phyloP scores from a whole-genome alignment of 371 early-diverging fungal genomes.

The Conidiobolus incongruus region DNA sequence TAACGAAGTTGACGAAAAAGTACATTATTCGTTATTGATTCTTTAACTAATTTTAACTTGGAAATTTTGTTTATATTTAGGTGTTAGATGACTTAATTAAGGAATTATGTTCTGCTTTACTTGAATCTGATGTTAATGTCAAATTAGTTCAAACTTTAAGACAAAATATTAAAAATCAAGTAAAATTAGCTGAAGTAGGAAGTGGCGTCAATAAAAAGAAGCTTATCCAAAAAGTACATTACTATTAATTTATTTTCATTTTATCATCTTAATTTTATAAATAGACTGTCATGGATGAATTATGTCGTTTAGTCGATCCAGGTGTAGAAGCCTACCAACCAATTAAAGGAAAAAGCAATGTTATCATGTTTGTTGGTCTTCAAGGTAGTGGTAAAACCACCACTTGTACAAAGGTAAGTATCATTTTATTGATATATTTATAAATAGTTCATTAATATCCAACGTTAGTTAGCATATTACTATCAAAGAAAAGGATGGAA shows the following conservation, averaged over 20 bases:
- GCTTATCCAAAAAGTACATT: conserved; percentile 61
- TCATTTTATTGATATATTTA: background rate
- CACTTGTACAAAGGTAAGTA: conserved; percentile 75
- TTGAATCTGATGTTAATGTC: conserved; percentile 92
- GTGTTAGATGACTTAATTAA: conserved; percentile 69
- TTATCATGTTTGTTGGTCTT: conserved; percentile 98
- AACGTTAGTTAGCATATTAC: conserved; percentile 53
- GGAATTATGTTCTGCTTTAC: conserved; percentile 74
- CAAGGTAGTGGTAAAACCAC: conserved; percentile 99
- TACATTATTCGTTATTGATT: conserved; percentile 5
- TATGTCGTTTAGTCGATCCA: conserved; percentile 87
- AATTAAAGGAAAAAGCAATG: conserved; percentile 58
- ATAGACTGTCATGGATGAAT: conserved; percentile 83
- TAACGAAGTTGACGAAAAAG: conserved; percentile 59
- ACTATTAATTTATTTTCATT: background rate
- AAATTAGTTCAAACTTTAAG: conserved; percentile 67
- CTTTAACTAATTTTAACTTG: background rate
- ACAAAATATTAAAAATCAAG: conserved; percentile 60
- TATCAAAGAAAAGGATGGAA: conserved; percentile 97
- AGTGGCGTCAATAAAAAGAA: conserved; percentile 59
- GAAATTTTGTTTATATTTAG: conserved; percentile 8
- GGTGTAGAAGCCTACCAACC: conserved; percentile 76
- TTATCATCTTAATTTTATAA: background rate
- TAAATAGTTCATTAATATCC: background rate
- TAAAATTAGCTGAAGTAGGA: conserved; percentile 60